Conservation (phyloP, 352 stramenopile genomes). For the Phytophthora hibernalis region DNA sequence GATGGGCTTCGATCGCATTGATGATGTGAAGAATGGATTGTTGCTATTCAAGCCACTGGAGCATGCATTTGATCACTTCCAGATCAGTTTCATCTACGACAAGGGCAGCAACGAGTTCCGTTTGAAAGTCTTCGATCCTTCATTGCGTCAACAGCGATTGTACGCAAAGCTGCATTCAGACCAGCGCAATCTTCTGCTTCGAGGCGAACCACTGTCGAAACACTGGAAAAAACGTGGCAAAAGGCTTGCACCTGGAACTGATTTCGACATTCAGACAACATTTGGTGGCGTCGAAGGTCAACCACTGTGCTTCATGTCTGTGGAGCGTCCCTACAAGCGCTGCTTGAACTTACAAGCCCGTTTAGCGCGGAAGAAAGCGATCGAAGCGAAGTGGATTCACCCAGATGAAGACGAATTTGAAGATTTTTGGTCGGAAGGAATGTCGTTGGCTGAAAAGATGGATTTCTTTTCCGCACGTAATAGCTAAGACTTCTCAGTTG, state of each 20-base stretch:
- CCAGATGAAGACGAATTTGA: slow-evolving; percentile 29
- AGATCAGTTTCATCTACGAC: slow-evolving; percentile 33
- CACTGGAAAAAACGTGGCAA: slow-evolving; percentile 6
- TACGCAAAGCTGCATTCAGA: slow-evolving; percentile 5
- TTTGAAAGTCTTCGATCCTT: slow-evolving; percentile 23
- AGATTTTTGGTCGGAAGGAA: slow-evolving; percentile 26
- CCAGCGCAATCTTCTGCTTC: slow-evolving; percentile 19
- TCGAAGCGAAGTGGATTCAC: slow-evolving; percentile 22
- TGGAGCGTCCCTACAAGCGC: slow-evolving; percentile 25
- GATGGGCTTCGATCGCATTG: slow-evolving; percentile 21
- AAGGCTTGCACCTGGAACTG: slow-evolving; percentile 16
- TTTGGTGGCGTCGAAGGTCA: slow-evolving; percentile 23
- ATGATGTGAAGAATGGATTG: slow-evolving; percentile 31
- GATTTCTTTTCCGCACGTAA: slow-evolving; percentile 18
- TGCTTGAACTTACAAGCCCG: slow-evolving; percentile 28
- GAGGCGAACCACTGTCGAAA: slow-evolving; percentile 5
- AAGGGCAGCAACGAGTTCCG: slow-evolving; percentile 11
- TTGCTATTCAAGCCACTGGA: slow-evolving; percentile 28
- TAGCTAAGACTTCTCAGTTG: slow-evolving; percentile 1
- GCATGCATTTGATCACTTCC: slow-evolving; percentile 13
- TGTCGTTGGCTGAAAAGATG: slow-evolving; percentile 26
- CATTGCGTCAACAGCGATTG: slow-evolving; percentile 17
- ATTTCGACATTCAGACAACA: slow-evolving; percentile 21
- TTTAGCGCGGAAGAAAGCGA: slow-evolving; percentile 16
- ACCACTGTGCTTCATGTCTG: slow-evolving; percentile 17